phyloP scores from a whole-genome alignment of 768 basidiomycete genomes.

The Leucosporidium creatinivorum region DNA sequence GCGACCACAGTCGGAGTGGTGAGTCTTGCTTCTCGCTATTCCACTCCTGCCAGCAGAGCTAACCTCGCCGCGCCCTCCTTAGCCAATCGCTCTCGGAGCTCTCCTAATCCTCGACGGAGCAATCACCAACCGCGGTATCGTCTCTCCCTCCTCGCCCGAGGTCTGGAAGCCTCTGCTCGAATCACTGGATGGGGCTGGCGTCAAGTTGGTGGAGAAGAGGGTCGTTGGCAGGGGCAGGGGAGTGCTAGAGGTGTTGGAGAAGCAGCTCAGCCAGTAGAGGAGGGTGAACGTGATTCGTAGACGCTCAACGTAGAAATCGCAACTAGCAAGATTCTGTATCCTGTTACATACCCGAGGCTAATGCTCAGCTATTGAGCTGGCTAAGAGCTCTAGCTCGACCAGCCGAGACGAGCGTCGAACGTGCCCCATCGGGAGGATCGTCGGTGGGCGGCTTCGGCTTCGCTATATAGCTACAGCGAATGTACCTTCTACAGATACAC shows the following conservation, averaged over 20 bases:
- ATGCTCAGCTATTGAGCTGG: too few species aligned
- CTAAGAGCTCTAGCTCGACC: too few species aligned
- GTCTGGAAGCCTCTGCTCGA: conserved; percentile 60
- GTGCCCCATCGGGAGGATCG: too few species aligned
- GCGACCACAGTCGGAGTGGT: conserved; percentile 67
- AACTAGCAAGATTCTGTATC: too few species aligned
- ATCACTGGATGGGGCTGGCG: conserved; percentile 50
- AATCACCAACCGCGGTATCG: conserved; percentile 38
- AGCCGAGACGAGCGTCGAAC: too few species aligned
- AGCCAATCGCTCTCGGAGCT: conserved; percentile 79
- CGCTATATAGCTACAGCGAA: too few species aligned
- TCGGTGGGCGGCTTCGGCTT: too few species aligned
- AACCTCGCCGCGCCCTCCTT: not conserved
- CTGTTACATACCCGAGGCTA: too few species aligned
- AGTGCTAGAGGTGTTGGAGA: conserved; percentile 16
- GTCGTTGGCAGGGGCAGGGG: conserved; percentile 17
- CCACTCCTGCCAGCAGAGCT: not conserved
- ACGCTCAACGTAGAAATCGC: too few species aligned
- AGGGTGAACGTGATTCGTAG: too few species aligned
- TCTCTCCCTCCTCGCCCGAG: conserved; percentile 54
- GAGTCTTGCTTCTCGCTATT: not conserved
- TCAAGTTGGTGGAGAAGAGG: conserved; percentile 40
- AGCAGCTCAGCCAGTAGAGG: not conserved
- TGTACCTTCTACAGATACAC: too few species aligned
- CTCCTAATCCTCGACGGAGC: conserved; percentile 61